Conservation (phyloP, 208 protist genomes). For the Leishmania gerbilli region DNA sequence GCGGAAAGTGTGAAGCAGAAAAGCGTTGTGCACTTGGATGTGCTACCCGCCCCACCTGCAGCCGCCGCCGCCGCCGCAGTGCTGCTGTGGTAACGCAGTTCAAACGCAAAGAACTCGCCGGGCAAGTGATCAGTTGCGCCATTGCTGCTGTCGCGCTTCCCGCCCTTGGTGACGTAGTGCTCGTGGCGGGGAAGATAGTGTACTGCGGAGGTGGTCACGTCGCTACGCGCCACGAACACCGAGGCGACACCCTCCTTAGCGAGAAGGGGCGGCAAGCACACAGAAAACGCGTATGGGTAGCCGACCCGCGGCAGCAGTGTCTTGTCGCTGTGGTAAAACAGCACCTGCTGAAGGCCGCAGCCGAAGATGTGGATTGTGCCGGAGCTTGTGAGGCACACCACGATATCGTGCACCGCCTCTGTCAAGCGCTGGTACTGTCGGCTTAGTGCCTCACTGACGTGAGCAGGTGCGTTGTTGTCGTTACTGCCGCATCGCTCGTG, state of each 20-base stretch:
- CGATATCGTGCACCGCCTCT: constrained; percentile 35
- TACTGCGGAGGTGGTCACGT: constrained; percentile 20
- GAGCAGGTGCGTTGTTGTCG: constrained; percentile 3
- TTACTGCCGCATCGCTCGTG: constrained; percentile 25
- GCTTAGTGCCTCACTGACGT: constrained; percentile 4
- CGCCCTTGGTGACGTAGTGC: background rate
- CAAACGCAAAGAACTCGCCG: constrained; percentile 29
- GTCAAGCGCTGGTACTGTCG: constrained; percentile 30
- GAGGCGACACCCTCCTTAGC: constrained; percentile 9
- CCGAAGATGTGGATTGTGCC: constrained; percentile 56
- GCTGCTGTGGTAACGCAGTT: constrained; percentile 20
- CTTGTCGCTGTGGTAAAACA: constrained; percentile 40
- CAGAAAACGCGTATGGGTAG: constrained; percentile 32
- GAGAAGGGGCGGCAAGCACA: constrained; percentile 28
- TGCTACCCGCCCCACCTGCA: background rate
- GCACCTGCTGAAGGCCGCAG: constrained; percentile 32
- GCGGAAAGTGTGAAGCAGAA: constrained; percentile 1
- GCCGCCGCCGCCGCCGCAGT: background rate
- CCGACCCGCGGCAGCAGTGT: constrained; percentile 31
- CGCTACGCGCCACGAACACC: constrained; percentile 30
- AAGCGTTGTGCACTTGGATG: constrained; percentile 4
- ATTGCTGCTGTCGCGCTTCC: background rate
- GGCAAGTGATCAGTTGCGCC: background rate
- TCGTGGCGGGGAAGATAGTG: constrained; percentile 25
- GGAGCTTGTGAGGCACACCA: constrained; percentile 44